Evolutionary conservation across 768 basidiomycete genomes (phyloP).

Genomic region (Hortiboletus flavorubellus): DNA sequence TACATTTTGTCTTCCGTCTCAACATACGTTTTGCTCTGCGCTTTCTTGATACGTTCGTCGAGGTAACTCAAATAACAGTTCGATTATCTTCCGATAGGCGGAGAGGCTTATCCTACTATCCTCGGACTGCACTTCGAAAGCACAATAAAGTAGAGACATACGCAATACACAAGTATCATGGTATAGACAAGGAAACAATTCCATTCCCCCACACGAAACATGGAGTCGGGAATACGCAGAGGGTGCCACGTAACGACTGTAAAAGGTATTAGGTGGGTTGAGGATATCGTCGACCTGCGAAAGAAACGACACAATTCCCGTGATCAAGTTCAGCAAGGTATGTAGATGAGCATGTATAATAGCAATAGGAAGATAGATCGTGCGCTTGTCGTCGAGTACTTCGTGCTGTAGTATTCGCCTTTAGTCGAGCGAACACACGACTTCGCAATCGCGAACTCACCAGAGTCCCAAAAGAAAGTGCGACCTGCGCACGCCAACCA

Average conservation of each 20-base stretch:
- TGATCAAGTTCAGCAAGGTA: slow-evolving; percentile 27
- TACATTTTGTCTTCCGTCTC: neutral
- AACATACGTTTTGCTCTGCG: too few species aligned
- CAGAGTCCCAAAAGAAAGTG: slow-evolving; percentile 25
- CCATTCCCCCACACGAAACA: slow-evolving; percentile 11
- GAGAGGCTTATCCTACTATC: slow-evolving; percentile 8
- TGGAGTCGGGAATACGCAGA: slow-evolving; percentile 12
- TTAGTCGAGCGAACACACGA: neutral
- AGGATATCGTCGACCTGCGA: slow-evolving; percentile 33
- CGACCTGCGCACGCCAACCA: slow-evolving; percentile 29
- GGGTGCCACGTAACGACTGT: slow-evolving; percentile 29
- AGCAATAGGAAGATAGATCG: slow-evolving; percentile 32
- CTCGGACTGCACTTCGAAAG: slow-evolving; percentile 15
- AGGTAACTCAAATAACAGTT: slow-evolving; percentile 15
- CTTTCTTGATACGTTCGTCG: neutral
- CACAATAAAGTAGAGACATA: slow-evolving; percentile 30
- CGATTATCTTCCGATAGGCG: slow-evolving; percentile 22
- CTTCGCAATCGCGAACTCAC: slow-evolving; percentile 10
- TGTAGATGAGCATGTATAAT: slow-evolving; percentile 31
- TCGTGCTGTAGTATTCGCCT: slow-evolving; percentile 17
- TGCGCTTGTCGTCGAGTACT: slow-evolving; percentile 31
- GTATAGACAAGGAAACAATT: slow-evolving; percentile 26
- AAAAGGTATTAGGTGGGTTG: slow-evolving; percentile 24
- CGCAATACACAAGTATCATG: slow-evolving; percentile 28
- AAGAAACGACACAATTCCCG: slow-evolving; percentile 27